A percentile compares a stretch with the other conserved stretches of the same genome.
These are phyloP conservation scores for Trichoderma gracile DNA, from an alignment of 2,329 filamentous ascomycete species.

Conservation along the genomic window DNA sequence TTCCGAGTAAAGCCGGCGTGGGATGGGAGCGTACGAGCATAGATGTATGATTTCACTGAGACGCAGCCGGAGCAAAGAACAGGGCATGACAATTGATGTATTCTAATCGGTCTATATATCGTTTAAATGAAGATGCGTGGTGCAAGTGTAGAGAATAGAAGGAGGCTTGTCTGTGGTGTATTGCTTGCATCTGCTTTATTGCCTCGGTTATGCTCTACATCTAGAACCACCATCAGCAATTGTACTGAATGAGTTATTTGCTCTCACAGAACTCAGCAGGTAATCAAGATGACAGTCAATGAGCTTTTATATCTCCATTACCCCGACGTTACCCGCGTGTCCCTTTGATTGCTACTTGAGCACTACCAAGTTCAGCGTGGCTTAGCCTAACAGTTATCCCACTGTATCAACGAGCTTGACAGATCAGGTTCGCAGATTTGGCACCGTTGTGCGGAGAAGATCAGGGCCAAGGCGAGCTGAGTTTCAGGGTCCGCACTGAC, in stretches of 20 bases:
- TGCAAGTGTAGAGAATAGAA: not conserved
- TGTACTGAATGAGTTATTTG: too few species aligned
- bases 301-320: not conserved
- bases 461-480: slow-evolving; percentile 6
- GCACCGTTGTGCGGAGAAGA: not conserved
- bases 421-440: slow-evolving; percentile 5
- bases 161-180: not conserved
- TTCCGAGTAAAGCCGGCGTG: not conserved
- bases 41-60: slow-evolving; percentile 23
- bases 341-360: not conserved
- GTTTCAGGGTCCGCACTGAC: not conserved
- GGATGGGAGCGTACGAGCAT: slow-evolving; percentile 3
- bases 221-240: too few species aligned
- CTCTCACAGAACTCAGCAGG: too few species aligned
- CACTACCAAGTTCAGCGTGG: not conserved
- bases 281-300: not conserved
- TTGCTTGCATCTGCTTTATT: too few species aligned
- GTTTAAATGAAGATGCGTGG: not conserved
- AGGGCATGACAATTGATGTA: slow-evolving; percentile 25
- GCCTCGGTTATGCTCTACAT: too few species aligned
- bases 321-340: not conserved
- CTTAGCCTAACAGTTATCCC: not conserved
- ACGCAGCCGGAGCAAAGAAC: slow-evolving; percentile 16
- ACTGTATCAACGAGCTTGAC: not conserved
- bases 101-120: slow-evolving; percentile 18